These are phyloP conservation scores for Plasmodium fragile DNA, from an alignment of 169 alveolate genomes.

Conservation along the genomic window DNA sequence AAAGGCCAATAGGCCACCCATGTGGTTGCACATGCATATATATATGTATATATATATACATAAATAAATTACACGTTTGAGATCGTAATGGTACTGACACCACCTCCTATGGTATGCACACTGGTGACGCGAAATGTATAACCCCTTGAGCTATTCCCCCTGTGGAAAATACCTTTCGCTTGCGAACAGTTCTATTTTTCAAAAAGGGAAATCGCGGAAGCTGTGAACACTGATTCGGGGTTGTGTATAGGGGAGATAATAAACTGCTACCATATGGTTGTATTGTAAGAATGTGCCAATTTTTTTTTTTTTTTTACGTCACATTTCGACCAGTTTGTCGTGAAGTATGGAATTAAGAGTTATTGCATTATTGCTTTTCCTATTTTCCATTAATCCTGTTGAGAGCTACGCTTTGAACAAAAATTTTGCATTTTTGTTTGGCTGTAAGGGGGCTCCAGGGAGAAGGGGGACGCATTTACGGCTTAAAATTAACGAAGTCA, in stretches of 20 bases:
- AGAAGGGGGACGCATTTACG: neutral
- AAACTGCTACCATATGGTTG: neutral
- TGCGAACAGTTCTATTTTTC: neutral
- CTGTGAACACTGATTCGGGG: neutral
- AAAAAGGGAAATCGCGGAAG: neutral
- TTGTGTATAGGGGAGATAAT: neutral
- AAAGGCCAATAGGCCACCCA: neutral
- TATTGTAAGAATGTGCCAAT: neutral
- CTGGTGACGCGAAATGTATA: neutral
- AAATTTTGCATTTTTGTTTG: neutral
- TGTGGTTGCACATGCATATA: neutral
- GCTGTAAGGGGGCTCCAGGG: neutral
- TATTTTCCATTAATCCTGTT: conserved; percentile 10
- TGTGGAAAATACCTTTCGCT: neutral
- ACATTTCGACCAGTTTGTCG: neutral
- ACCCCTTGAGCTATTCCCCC: neutral
- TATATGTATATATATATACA: neutral
- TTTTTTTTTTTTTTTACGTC: neutral
- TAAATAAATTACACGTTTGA: neutral
- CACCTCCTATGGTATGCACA: neutral
- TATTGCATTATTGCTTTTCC: conserved; percentile 8
- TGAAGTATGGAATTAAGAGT: conserved; percentile 55
- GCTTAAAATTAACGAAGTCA: conserved; percentile 48
- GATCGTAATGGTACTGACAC: neutral
- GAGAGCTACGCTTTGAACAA: conserved; percentile 47